Conservation (phyloP, 306 rosid species). For the Datisca glomerata region DNA sequence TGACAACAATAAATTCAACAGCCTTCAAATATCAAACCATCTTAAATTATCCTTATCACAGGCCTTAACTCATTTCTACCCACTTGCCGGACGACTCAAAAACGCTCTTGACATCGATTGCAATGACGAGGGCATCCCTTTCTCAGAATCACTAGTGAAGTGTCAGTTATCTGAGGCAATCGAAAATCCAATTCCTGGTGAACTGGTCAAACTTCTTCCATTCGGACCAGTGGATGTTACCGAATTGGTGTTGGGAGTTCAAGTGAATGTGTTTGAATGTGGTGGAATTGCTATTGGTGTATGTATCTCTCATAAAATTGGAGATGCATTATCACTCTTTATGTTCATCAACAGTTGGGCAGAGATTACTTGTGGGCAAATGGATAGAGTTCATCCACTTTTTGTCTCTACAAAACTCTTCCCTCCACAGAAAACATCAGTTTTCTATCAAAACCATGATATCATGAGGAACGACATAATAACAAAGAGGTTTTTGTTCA, state of each 20-base stretch:
- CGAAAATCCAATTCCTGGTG: conserved; percentile 5
- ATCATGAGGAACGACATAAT: not conserved
- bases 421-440: not conserved
- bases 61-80: not conserved
- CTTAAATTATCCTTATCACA: not conserved
- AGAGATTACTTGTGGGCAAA: conserved; percentile 4
- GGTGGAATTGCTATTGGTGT: conserved; percentile 16
- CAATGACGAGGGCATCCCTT: not conserved
- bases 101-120: not conserved
- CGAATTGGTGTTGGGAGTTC: conserved; percentile 8
- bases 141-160: not conserved
- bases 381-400: too few species aligned
- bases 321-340: conserved; percentile 12
- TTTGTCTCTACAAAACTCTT: too few species aligned
- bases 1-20: not conserved
- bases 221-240: conserved; percentile 3
- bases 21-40: not conserved
- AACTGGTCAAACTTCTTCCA: too few species aligned
- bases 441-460: not conserved
- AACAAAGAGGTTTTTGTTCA: conserved; percentile 13
- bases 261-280: conserved; percentile 17
- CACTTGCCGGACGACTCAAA: not conserved
- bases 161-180: conserved; percentile 8
- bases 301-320: conserved; percentile 19
- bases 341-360: conserved; percentile 15